Conservation (phyloP, 495 filamentous ascomycete species). For the Aspergillus sclerotiicarbonarius region DNA sequence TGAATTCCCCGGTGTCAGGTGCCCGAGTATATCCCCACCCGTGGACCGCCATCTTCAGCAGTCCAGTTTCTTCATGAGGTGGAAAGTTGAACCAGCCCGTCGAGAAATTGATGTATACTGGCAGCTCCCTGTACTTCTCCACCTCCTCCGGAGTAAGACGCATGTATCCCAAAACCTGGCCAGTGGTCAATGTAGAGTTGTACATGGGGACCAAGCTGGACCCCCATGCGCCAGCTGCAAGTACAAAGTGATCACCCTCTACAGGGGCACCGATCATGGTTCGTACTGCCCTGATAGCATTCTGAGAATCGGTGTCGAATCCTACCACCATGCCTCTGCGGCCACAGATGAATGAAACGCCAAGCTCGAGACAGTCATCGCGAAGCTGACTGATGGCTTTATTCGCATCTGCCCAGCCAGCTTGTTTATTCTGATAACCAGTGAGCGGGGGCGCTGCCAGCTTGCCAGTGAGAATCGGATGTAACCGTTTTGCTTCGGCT, state of each 20-base stretch:
- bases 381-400: slow-evolving; percentile 58
- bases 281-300: slow-evolving; percentile 1
- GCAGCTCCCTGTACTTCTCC: slow-evolving; percentile 13
- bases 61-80: slow-evolving; percentile 47
- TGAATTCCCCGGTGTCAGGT: background rate
- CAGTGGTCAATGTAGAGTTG: slow-evolving; percentile 61
- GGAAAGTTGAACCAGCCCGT: slow-evolving; percentile 75
- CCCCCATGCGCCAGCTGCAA: slow-evolving; percentile 14
- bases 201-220: slow-evolving; percentile 34
- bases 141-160: slow-evolving; percentile 22
- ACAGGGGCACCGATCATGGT: slow-evolving; percentile 16
- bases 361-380: slow-evolving; percentile 17
- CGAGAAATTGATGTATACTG: slow-evolving; percentile 60
- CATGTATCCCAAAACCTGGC: slow-evolving; percentile 22
- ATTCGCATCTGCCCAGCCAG: slow-evolving; percentile 74
- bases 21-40: slow-evolving; percentile 59
- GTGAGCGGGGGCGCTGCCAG: slow-evolving; percentile 19
- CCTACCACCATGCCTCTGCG: slow-evolving; percentile 16
- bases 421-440: slow-evolving; percentile 65
- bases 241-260: slow-evolving; percentile 47
- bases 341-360: slow-evolving; percentile 24
- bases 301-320: slow-evolving; percentile 6
- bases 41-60: slow-evolving; percentile 74
- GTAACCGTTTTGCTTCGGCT: background rate
- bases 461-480: slow-evolving; percentile 46